Percentiles rank a stretch among this genome's conserved stretches.
phyloP scores from a whole-genome alignment of 345 rosid genomes.

The Lepidium sativum region DNA sequence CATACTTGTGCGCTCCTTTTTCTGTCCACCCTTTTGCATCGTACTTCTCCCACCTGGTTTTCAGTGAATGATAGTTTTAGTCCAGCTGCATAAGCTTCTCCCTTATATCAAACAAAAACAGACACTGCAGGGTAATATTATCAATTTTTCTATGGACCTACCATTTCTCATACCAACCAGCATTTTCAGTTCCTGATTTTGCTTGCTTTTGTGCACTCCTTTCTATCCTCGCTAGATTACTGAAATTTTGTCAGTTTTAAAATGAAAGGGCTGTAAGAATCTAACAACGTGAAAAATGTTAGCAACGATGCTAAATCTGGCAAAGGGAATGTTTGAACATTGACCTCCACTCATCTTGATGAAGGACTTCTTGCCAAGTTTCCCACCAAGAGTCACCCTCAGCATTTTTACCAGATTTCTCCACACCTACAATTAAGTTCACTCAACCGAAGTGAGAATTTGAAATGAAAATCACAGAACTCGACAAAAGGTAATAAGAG shows the following conservation, averaged over 20 bases:
- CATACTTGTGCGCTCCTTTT: constrained; percentile 97
- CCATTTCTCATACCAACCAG: constrained; percentile 99
- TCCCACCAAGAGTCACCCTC: constrained; percentile 99
- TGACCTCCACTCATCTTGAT: constrained; percentile 99
- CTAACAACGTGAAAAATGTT: background rate
- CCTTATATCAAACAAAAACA: background rate
- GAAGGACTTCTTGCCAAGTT: constrained; percentile 96
- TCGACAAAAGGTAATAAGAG: background rate
- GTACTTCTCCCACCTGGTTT: constrained; percentile 95
- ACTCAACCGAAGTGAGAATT: constrained; percentile 6
- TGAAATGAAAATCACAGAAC: background rate
- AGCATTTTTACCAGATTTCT: constrained; percentile 90
- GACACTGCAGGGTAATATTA: background rate
- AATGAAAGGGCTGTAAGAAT: constrained; percentile 4
- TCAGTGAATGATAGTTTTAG: constrained; percentile 6
- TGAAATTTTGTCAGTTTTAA: constrained; percentile 28
- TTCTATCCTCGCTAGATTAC: constrained; percentile 94
- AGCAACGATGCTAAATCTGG: background rate
- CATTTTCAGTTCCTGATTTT: constrained; percentile 84
- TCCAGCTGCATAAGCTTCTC: background rate
- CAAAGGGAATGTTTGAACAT: background rate
- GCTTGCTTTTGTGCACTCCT: constrained; percentile 99
- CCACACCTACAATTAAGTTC: constrained; percentile 58
- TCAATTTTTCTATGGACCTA: constrained; percentile 29
- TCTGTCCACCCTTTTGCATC: constrained; percentile 99